These are phyloP conservation scores for Penicillium sp. DNA, from an alignment of 2,329 filamentous ascomycete genomes.

Conservation along the genomic window DNA sequence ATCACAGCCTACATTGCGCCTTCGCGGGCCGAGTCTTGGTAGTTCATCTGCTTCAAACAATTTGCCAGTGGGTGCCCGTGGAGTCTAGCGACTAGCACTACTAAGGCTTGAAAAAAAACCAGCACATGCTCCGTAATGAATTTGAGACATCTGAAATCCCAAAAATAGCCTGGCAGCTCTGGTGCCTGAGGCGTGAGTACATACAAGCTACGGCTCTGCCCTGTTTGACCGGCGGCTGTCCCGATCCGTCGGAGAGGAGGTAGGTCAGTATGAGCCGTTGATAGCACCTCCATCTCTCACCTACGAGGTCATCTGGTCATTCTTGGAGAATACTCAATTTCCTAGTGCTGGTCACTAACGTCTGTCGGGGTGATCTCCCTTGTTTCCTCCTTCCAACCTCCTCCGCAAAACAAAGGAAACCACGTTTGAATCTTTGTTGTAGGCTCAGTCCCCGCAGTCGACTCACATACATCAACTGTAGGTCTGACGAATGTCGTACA, in stretches of 20 bases:
- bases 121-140: neutral
- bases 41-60: too few species aligned
- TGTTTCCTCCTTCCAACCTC: neutral
- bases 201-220: conserved; percentile 1
- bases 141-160: conserved; percentile 1
- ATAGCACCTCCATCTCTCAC: conserved; percentile 1
- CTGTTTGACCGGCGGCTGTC: conserved; percentile 12
- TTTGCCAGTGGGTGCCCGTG: too few species aligned
- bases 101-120: too few species aligned
- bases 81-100: too few species aligned
- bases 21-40: too few species aligned
- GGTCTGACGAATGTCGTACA: neutral
- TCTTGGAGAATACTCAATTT: neutral
- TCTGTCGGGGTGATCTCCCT: neutral
- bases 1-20: too few species aligned
- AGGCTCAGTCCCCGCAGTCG: conserved; percentile 11
- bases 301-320: too few species aligned
- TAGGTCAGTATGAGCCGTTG: conserved; percentile 13
- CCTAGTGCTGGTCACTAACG: neutral
- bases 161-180: conserved; percentile 9
- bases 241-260: conserved; percentile 15
- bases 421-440: conserved; percentile 3
- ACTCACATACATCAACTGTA: conserved; percentile 14
- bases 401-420: too few species aligned
- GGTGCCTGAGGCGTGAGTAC: conserved; percentile 12